Percentiles rank a stretch among this genome's conserved stretches.
These are phyloP conservation scores for Tuber indicum DNA, from an alignment of 495 filamentous ascomycete species.

Conservation along the genomic window DNA sequence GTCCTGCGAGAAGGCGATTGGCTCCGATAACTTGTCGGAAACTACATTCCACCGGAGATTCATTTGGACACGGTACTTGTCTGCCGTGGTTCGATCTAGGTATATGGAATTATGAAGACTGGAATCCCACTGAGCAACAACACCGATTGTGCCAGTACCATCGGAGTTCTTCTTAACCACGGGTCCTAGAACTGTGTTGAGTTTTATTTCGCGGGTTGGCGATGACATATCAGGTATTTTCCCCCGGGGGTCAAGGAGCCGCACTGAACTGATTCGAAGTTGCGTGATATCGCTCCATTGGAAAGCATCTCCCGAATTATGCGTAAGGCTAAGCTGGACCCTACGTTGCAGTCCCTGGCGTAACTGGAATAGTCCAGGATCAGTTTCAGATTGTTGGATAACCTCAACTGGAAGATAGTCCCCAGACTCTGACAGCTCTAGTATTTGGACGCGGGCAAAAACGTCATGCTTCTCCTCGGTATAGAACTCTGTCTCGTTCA, in stretches of 20 bases:
- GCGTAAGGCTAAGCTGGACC: slow-evolving; percentile 74
- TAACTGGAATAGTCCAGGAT: slow-evolving; percentile 83
- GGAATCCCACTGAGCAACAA: slow-evolving; percentile 92
- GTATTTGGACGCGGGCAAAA: slow-evolving; percentile 74
- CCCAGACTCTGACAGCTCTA: slow-evolving; percentile 84
- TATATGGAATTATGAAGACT: slow-evolving; percentile 83
- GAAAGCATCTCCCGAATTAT: slow-evolving; percentile 79
- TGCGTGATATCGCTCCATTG: slow-evolving; percentile 75
- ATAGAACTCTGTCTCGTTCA: slow-evolving; percentile 87
- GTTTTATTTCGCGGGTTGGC: slow-evolving; percentile 61
- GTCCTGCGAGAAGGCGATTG: slow-evolving; percentile 77
- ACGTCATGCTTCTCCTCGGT: slow-evolving; percentile 91
- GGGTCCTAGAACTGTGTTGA: slow-evolving; percentile 70
- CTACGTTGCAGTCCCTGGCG: slow-evolving; percentile 92
- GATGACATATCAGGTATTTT: slow-evolving; percentile 73
- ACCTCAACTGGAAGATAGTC: slow-evolving; percentile 91
- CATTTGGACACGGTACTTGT: slow-evolving; percentile 86
- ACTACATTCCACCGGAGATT: slow-evolving; percentile 74
- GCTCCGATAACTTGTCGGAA: slow-evolving; percentile 68
- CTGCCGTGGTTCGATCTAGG: slow-evolving; percentile 79
- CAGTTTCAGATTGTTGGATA: slow-evolving; percentile 70
- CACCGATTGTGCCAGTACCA: slow-evolving; percentile 79
- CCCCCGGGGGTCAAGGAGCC: slow-evolving; percentile 73
- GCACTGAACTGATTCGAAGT: slow-evolving; percentile 70
- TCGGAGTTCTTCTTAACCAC: slow-evolving; percentile 74